A percentile compares a stretch with the other conserved stretches of the same genome.
Evolutionary conservation across 2,329 filamentous ascomycete genomes (phyloP).

Genomic region (Xylaria sp.): DNA sequence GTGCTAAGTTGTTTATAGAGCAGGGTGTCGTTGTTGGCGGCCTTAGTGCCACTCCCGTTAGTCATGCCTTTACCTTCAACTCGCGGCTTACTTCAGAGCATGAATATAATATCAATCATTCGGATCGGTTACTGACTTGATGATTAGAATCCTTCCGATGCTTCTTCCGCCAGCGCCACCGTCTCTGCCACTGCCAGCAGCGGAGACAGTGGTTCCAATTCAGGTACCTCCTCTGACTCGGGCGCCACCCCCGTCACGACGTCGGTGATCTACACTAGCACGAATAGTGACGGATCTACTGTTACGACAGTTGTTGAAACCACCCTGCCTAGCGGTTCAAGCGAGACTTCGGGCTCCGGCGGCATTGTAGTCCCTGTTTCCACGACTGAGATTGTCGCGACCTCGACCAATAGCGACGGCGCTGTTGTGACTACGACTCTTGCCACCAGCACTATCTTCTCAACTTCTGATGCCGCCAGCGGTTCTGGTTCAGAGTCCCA

Average conservation of each 20-base stretch:
- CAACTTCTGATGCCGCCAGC: constrained; percentile 24
- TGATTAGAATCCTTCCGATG: constrained; percentile 23
- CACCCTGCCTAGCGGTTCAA: constrained; percentile 31
- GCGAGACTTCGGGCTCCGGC: constrained; percentile 27
- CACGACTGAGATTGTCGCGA: constrained; percentile 33
- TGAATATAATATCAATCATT: background rate
- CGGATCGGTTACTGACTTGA: constrained; percentile 18
- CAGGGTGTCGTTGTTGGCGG: constrained; percentile 39
- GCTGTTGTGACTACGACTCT: constrained; percentile 38
- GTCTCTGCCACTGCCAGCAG: background rate
- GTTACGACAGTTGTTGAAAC: constrained; percentile 30
- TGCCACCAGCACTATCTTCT: constrained; percentile 41
- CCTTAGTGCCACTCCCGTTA: constrained; percentile 30
- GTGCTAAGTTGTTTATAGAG: constrained; percentile 36
- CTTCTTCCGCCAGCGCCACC: constrained; percentile 16
- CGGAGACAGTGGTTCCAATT: background rate
- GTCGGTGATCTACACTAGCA: constrained; percentile 34
- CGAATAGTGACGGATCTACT: constrained; percentile 37
- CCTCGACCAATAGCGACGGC: constrained; percentile 36
- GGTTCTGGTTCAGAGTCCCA: constrained; percentile 37
- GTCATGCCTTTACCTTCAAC: constrained; percentile 13
- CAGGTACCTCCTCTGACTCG: constrained; percentile 8
- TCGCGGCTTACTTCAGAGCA: no score
- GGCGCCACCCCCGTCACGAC: constrained; percentile 28
- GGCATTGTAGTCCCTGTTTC: constrained; percentile 28